These are phyloP conservation scores for Plasmodium sp. DNA, from an alignment of 169 alveolate species.

Conservation along the genomic window DNA sequence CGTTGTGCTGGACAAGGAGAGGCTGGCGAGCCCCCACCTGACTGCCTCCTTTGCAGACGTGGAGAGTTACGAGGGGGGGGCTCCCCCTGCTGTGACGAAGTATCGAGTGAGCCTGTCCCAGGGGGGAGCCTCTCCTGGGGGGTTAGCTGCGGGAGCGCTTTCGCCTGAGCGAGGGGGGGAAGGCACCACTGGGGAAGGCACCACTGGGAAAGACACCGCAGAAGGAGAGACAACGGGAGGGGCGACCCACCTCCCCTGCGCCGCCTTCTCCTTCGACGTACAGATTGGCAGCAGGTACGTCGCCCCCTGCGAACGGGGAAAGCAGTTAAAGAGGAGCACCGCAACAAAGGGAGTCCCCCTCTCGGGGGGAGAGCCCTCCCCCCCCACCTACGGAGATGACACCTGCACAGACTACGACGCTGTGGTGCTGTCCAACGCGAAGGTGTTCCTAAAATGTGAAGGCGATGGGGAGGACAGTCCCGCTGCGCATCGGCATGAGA, in stretches of 20 bases:
- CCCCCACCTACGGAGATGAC: neutral
- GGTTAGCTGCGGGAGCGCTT: neutral
- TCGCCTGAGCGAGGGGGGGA: too few relatives aligned
- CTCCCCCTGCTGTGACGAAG: conserved; percentile 10
- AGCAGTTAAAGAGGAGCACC: neutral
- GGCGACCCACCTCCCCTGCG: neutral
- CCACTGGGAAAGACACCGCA: too few relatives aligned
- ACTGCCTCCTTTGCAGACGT: conserved; percentile 2
- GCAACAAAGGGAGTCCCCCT: neutral
- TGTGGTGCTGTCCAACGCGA: conserved; percentile 17
- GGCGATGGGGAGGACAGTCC: neutral
- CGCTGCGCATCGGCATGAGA: too few relatives aligned
- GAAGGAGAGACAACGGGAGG: neutral
- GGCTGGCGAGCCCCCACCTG: neutral
- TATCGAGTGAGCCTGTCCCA: neutral
- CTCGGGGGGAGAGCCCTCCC: neutral
- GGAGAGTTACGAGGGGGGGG: conserved; percentile 7
- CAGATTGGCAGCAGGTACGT: conserved; percentile 6
- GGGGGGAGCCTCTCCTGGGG: neutral
- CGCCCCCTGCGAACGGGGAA: neutral
- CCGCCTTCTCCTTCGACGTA: neutral
- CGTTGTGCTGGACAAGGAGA: conserved; percentile 17
- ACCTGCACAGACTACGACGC: neutral
- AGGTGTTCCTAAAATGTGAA: neutral
- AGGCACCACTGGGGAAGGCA: neutral